A percentile compares a stretch with the other conserved stretches of the same genome.
Evolutionary conservation across 345 rosid genomes (phyloP).

Genomic region (Heritiera littoralis): DNA sequence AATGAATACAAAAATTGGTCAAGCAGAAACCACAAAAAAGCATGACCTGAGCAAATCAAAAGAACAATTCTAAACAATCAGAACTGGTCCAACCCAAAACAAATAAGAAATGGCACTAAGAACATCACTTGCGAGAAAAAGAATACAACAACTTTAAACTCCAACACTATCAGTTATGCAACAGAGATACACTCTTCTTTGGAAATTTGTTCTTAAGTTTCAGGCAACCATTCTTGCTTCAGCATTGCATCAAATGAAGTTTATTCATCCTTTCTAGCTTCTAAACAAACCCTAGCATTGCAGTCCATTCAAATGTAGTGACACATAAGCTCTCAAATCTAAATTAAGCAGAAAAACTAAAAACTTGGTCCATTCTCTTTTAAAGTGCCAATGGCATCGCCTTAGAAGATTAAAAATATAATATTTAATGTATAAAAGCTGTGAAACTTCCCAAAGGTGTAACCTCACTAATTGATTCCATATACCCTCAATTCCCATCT

Average conservation of each 20-base stretch:
- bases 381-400: background rate
- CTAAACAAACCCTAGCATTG: background rate
- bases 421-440: background rate
- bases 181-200: background rate
- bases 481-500: background rate
- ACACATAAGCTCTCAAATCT: background rate
- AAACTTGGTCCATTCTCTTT: background rate
- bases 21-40: background rate
- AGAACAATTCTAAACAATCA: background rate
- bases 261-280: background rate
- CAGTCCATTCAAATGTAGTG: background rate
- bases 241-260: background rate
- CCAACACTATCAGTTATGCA: background rate
- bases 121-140: background rate
- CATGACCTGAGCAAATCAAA: background rate
- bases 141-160: background rate
- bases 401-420: background rate
- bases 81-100: background rate
- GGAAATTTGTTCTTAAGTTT: background rate
- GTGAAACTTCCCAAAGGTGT: background rate
- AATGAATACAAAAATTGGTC: background rate
- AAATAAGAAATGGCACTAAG: background rate
- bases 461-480: background rate
- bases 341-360: background rate
- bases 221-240: background rate